Conservation (phyloP, 345 rosid genomes). For the Trapa incisa region DNA sequence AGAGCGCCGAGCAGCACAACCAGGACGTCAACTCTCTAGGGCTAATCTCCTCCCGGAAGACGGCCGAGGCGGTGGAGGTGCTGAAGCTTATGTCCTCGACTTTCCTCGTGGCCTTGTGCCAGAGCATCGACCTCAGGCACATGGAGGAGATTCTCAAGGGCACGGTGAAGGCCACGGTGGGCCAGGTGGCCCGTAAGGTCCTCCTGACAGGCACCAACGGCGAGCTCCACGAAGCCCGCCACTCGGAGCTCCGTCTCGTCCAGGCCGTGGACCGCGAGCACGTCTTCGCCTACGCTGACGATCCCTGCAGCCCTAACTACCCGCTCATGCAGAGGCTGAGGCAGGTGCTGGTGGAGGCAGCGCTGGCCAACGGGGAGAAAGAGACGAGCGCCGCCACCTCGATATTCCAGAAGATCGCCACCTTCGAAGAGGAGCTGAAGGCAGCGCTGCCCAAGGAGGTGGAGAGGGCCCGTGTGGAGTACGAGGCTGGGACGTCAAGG, state of each 20-base stretch:
- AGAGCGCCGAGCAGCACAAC: slow-evolving; percentile 26
- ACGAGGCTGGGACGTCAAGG: slow-evolving; percentile 10
- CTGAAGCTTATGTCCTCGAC: slow-evolving; percentile 24
- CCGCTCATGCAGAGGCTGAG: slow-evolving; percentile 19
- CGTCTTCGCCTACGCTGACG: slow-evolving; percentile 14
- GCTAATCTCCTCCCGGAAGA: slow-evolving; percentile 19
- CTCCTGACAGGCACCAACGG: slow-evolving; percentile 9
- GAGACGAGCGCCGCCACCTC: slow-evolving; percentile 10
- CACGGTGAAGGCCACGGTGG: slow-evolving; percentile 13
- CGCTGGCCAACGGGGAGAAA: slow-evolving; percentile 10
- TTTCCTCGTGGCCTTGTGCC: slow-evolving; percentile 19
- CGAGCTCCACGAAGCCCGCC: slow-evolving; percentile 17
- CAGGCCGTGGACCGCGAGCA: slow-evolving; percentile 12
- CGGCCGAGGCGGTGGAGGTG: slow-evolving; percentile 16
- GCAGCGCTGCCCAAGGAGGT: slow-evolving; percentile 16
- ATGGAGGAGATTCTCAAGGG: slow-evolving; percentile 19
- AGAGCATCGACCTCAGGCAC: slow-evolving; percentile 19
- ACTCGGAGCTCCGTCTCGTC: slow-evolving; percentile 15
- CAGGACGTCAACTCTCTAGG: slow-evolving; percentile 27
- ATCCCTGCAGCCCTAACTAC: slow-evolving; percentile 16
- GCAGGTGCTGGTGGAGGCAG: slow-evolving; percentile 20
- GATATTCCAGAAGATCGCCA: slow-evolving; percentile 15
- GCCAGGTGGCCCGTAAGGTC: slow-evolving; percentile 13
- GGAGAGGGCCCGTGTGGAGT: slow-evolving; percentile 11
- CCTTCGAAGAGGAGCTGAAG: slow-evolving; percentile 22